A percentile compares a stretch with the other conserved stretches of the same genome.
These are phyloP conservation scores for Yamadazyma kanchanaburiensis DNA, from an alignment of 1,139 yeast genomes.

Conservation along the genomic window DNA sequence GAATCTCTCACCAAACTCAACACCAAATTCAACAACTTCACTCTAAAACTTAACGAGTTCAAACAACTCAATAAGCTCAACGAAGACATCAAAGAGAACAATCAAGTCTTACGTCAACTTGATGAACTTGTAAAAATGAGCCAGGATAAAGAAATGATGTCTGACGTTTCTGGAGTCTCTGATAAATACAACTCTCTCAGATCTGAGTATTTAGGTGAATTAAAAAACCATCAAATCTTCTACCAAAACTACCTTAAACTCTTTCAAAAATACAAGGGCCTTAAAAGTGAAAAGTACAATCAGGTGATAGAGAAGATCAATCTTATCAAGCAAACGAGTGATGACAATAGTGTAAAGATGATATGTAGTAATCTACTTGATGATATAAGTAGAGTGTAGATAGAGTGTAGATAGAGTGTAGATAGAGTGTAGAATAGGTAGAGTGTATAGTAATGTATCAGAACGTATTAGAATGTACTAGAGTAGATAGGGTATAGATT, in stretches of 20 bases:
- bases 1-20: conserved; percentile 10
- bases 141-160: conserved; percentile 9
- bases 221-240: conserved; percentile 25
- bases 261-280: conserved; percentile 36
- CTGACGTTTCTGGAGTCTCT: too few relatives aligned
- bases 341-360: conserved; percentile 19
- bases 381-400: conserved; percentile 12
- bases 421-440: too few relatives aligned
- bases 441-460: too few relatives aligned
- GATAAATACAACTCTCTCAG: conserved; percentile 28
- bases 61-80: conserved; percentile 10
- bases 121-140: conserved; percentile 19
- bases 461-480: too few relatives aligned
- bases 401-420: background rate
- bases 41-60: conserved; percentile 8
- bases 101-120: conserved; percentile 19
- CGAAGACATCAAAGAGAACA: conserved; percentile 17
- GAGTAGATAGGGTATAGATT: too few relatives aligned
- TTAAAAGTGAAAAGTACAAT: conserved; percentile 20
- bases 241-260: conserved; percentile 39
- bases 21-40: conserved; percentile 8
- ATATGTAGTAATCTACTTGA: conserved; percentile 22
- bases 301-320: conserved; percentile 14
- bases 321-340: conserved; percentile 20
- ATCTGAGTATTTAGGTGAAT: conserved; percentile 28